phyloP scores from a whole-genome alignment of 179 eudicot species.

The Sideroxylon spinosum region DNA sequence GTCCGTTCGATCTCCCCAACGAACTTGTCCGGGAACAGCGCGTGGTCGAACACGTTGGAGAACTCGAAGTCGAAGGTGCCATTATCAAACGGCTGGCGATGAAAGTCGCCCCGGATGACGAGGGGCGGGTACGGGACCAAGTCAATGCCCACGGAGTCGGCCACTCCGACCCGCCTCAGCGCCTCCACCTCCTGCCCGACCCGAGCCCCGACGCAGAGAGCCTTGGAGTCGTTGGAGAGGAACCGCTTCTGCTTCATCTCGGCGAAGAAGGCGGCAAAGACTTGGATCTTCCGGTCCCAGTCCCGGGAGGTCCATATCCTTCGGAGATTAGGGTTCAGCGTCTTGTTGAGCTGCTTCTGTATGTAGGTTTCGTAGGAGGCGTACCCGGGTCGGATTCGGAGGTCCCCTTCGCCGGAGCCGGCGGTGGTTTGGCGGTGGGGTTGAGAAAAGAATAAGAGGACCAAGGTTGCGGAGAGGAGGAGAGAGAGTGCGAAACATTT shows the following conservation, averaged over 20 bases:
- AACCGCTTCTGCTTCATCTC: constrained; percentile 32
- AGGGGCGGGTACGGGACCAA: constrained; percentile 79
- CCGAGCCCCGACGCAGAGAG: constrained; percentile 74
- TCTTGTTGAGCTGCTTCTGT: constrained; percentile 65
- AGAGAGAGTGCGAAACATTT: constrained; percentile 26
- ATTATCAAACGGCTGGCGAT: constrained; percentile 63
- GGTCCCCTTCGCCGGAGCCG: constrained; percentile 20
- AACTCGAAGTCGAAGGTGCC: constrained; percentile 70
- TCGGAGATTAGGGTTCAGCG: constrained; percentile 73
- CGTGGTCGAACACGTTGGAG: constrained; percentile 89
- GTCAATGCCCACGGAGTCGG: constrained; percentile 66
- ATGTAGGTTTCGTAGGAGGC: constrained; percentile 64
- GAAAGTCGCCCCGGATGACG: constrained; percentile 72
- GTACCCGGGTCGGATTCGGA: constrained; percentile 72
- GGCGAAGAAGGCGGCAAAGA: constrained; percentile 59
- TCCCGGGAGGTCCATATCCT: constrained; percentile 68
- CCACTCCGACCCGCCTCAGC: constrained; percentile 52
- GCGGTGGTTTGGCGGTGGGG: constrained; percentile 18
- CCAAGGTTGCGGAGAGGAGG: constrained; percentile 22
- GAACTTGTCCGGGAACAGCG: constrained; percentile 64
- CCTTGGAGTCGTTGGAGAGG: constrained; percentile 39
- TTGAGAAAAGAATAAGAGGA: constrained; percentile 27
- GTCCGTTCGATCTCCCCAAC: constrained; percentile 83
- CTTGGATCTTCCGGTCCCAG: constrained; percentile 66
- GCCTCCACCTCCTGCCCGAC: constrained; percentile 89